Evolutionary conservation across 768 basidiomycete species (phyloP), one percentile per base, ranked within the genome.

Genomic region (Collybia mongolica): DNA sequence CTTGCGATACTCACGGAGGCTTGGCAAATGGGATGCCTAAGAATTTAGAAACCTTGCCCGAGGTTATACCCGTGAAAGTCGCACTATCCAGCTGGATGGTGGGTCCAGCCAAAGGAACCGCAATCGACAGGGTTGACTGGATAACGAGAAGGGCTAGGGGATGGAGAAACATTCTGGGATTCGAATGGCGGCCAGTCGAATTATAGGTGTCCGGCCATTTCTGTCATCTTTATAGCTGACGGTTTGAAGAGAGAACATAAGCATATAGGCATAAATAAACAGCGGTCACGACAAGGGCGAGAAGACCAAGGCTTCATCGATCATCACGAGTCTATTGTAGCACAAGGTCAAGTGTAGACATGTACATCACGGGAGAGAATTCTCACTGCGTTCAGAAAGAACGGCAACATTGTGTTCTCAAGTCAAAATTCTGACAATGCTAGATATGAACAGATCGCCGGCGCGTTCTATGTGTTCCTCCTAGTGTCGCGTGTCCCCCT

Each of bases 21-120:
- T 72, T 57, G 1, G 78, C 78, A 47, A 73, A 81, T 4, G 78
- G 78, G 37, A 81, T 77, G 2, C 79, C 77, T 2, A 77, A 60
- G 53, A 77, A 81, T 42, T 71, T 65, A 17, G 68, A 58, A 2
- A 72, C 56, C 3, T 50, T 39, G 1, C 69, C 71, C 36, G 69
- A 63, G 3, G 59, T 60, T 8, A 61, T 46, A 1, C 80, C 80
- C 29, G 72, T 70, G 36, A 82, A 64, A 11, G 69, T 74, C 2
- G 70, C 80, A 22, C 60, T 54, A 53, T 77, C 76, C 26, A 81
- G 63, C 0, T 54, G 63, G 11, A 79, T 71, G 4, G 68, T 68
- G 0, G 75, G 71, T 14, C 49, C 49, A 15, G 52, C 52, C 28
- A 23, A 12, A n/a, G 47, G 17, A 18, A 29, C 46, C 4, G 38